Evolutionary conservation across 805 yeast species (phyloP).

Genomic region (Saccharomycopsis sp.): DNA sequence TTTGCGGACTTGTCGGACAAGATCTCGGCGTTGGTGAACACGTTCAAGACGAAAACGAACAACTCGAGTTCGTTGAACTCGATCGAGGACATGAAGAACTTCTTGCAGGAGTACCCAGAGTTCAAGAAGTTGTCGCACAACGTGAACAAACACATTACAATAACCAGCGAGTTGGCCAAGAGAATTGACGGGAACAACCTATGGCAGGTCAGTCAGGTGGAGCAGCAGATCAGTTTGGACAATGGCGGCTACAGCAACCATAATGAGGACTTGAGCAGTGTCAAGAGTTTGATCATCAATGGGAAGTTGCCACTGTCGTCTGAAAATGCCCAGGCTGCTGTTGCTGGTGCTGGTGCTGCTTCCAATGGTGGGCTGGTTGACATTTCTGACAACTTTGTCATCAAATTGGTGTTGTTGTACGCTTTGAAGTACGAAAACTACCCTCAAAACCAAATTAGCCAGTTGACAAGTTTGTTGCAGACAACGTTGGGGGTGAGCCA

Average conservation of each 20-base stretch:
- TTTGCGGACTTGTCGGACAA: slow-evolving; percentile 92
- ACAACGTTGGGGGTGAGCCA: slow-evolving; percentile 26
- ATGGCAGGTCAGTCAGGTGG: slow-evolving; percentile 84
- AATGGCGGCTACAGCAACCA: slow-evolving; percentile 36
- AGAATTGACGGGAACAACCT: slow-evolving; percentile 54
- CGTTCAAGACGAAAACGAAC: slow-evolving; percentile 73
- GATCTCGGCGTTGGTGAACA: slow-evolving; percentile 75
- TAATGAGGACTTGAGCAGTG: slow-evolving; percentile 42
- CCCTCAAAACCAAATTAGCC: slow-evolving; percentile 34
- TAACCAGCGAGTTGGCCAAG: slow-evolving; percentile 79
- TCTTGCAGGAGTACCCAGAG: slow-evolving; percentile 90
- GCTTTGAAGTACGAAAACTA: slow-evolving; percentile 59
- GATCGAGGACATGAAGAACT: slow-evolving; percentile 81
- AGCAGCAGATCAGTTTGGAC: slow-evolving; percentile 71
- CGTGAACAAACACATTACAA: slow-evolving; percentile 84
- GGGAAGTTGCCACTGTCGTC: too few species aligned
- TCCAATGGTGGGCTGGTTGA: slow-evolving; percentile 27
- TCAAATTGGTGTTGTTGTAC: slow-evolving; percentile 67
- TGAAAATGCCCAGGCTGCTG: too few species aligned
- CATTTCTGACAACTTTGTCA: slow-evolving; percentile 46
- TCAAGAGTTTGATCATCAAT: slow-evolving; percentile 46
- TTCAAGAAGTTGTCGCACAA: slow-evolving; percentile 80
- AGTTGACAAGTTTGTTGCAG: slow-evolving; percentile 28
- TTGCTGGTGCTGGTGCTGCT: slow-evolving; percentile 23
- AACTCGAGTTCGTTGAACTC: slow-evolving; percentile 47